Evolutionary conservation across 306 rosid genomes (phyloP), one percentile per base, ranked within the genome.

Genomic region (Mimosa pudica): DNA sequence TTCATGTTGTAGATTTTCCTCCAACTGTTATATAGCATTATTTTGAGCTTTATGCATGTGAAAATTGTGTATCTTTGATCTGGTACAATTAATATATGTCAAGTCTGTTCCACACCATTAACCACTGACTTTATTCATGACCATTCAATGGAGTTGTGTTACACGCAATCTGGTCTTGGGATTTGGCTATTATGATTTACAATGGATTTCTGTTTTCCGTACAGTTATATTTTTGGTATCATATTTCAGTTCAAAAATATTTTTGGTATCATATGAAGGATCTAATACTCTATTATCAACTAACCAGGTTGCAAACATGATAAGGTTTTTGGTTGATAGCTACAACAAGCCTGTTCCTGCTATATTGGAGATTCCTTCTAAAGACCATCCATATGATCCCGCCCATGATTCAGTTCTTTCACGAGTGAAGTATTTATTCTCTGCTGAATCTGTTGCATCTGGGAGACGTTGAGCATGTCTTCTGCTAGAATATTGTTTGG

Each of bases 381-480:
- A 90, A 85, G 92, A 92, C 77, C 97, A 89, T 77, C 93, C 97
- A 3, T 92, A 92, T 51, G 97, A 92, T 79, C 97, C 93, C 18
- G 55, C 95, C 1, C 93, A 90, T 17, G 93, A 92, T 79, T 92
- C 97, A 7, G 88, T 92, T 84, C 94, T 92, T 62, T 90, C 97
- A 0, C 90, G 93, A 71, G 97, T 92, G 44, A 90, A 89, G 86
- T 87, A 90, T 84, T 90, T 92, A 81, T 90, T 92, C 90, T 85
- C 90, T 70, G n/a, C 92, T 8, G 95, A 92, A 70, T 90, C 95
- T 2, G 92, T 90, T 81, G 94, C 94, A 11, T 89, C 90, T 4
- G 95, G 75, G 17, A 86, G 97, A 73, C 93, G 89, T 61, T 92
- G 70, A 67, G 70, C 47, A 47, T 13, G 51, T 52, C 73, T 65